phyloP scores from a whole-genome alignment of 2,329 filamentous ascomycete species.

The Pezicula rhizophila region DNA sequence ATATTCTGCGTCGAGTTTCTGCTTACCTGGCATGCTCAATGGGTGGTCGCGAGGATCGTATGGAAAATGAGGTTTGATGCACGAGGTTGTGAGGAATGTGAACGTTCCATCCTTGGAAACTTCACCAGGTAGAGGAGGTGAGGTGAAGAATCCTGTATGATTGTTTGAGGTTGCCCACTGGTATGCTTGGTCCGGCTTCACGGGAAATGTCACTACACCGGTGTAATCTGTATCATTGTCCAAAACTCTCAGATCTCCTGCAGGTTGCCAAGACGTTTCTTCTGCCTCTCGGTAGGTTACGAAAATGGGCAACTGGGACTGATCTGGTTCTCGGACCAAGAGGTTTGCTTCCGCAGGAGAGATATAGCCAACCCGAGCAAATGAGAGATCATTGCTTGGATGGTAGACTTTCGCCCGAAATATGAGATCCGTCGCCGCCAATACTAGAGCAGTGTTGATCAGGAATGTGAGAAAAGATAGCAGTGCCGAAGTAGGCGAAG shows the following conservation, averaged over 20 bases:
- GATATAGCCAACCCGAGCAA: constrained; percentile 82
- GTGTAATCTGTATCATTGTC: constrained; percentile 80
- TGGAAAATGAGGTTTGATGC: constrained; percentile 48
- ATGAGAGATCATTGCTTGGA: constrained; percentile 69
- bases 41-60: background rate
- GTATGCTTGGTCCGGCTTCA: constrained; percentile 67
- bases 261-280: constrained; percentile 58
- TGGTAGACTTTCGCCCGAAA: constrained; percentile 67
- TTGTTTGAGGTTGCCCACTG: constrained; percentile 85
- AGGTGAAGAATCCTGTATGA: constrained; percentile 73
- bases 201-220: constrained; percentile 57
- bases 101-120: constrained; percentile 64
- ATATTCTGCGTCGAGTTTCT: too few species aligned
- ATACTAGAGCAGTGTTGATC: constrained; percentile 65
- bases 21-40: background rate
- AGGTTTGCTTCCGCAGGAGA: constrained; percentile 75
- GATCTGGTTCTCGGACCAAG: constrained; percentile 77
- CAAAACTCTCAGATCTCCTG: constrained; percentile 59
- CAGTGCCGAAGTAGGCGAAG: constrained; percentile 62
- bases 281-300: constrained; percentile 59
- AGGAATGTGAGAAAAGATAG: constrained; percentile 63
- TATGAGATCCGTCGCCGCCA: constrained; percentile 70
- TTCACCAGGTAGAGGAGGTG: constrained; percentile 65
- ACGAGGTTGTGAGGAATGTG: constrained; percentile 88
- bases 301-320: constrained; percentile 66